A percentile compares a stretch with the other conserved stretches of the same genome.
These are phyloP conservation scores for Fusarium hostae DNA, from an alignment of 2,329 filamentous ascomycete species.

Conservation along the genomic window DNA sequence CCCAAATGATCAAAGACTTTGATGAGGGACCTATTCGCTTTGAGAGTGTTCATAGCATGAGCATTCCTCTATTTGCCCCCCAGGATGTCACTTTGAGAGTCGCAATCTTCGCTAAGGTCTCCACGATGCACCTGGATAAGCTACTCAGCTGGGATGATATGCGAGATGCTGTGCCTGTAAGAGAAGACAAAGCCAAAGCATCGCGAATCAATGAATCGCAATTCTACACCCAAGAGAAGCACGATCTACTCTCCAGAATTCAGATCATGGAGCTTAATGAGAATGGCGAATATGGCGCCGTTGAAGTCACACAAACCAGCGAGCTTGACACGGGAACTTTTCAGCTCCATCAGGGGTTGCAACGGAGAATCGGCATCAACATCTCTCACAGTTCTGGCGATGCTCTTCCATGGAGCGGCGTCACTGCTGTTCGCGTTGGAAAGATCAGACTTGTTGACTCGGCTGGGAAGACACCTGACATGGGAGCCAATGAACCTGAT, in stretches of 20 bases:
- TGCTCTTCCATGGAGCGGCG: conserved; percentile 86
- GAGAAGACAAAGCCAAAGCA: conserved; percentile 64
- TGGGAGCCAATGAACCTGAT: conserved; percentile 76
- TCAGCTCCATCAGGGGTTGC: conserved; percentile 93
- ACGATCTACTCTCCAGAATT: conserved; percentile 88
- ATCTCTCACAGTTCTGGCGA: conserved; percentile 93
- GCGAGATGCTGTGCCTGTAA: conserved; percentile 75
- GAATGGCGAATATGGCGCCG: conserved; percentile 87
- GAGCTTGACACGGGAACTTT: conserved; percentile 90
- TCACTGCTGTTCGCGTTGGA: conserved; percentile 80
- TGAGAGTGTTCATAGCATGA: conserved; percentile 99
- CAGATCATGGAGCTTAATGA: conserved; percentile 94
- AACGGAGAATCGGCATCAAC: conserved; percentile 86
- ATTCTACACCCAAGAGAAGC: conserved; percentile 91
- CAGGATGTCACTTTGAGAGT: conserved; percentile 81
- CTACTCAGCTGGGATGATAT: conserved; percentile 99
- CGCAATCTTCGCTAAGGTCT: conserved; percentile 91
- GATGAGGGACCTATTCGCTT: conserved; percentile 93
- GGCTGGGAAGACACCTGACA: conserved; percentile 84
- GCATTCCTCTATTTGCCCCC: conserved; percentile 78
- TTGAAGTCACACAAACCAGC: conserved; percentile 89
- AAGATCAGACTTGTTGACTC: conserved; percentile 86
- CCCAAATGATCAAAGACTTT: conserved; percentile 92
- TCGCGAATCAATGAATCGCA: conserved; percentile 89
- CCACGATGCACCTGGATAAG: conserved; percentile 94